Percentiles rank a stretch among this genome's conserved stretches.
phyloP scores from a whole-genome alignment of 345 rosid species.

The Cardiospermum halicacabum region DNA sequence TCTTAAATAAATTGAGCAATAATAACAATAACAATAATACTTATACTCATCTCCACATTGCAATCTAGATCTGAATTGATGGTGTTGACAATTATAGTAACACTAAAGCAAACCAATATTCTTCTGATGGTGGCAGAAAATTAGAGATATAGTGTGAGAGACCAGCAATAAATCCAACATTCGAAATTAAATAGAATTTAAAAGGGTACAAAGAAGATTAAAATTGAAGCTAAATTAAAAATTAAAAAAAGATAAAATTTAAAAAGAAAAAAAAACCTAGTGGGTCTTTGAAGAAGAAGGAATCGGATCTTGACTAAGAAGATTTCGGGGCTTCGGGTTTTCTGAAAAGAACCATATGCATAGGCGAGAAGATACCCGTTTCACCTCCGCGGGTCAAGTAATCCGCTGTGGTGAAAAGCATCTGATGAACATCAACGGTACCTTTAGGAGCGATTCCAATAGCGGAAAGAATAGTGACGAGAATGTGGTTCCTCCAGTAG shows the following conservation, averaged over 20 bases:
- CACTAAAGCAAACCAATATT: too few species aligned
- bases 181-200: conserved; percentile 12
- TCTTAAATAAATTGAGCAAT: too few species aligned
- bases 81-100: too few species aligned
- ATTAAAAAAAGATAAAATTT: not conserved
- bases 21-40: not conserved
- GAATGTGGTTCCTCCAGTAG: conserved; percentile 91
- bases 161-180: conserved; percentile 15
- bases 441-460: conserved; percentile 88
- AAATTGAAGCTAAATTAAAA: not conserved
- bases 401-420: conserved; percentile 86
- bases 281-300: not conserved
- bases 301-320: conserved; percentile 23
- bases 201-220: conserved; percentile 13
- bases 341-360: conserved; percentile 93
- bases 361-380: conserved; percentile 82
- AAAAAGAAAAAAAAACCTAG: not conserved
- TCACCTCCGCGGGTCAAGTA: conserved; percentile 78
- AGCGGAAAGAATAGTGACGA: conserved; percentile 62
- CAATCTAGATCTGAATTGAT: too few species aligned
- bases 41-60: conserved; percentile 6
- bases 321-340: conserved; percentile 44
- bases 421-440: conserved; percentile 88
- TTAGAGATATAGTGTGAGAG: not conserved
- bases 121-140: not conserved